Evolutionary conservation across 805 yeast genomes (phyloP).

Genomic region (Torulaspora gathmanii): DNA sequence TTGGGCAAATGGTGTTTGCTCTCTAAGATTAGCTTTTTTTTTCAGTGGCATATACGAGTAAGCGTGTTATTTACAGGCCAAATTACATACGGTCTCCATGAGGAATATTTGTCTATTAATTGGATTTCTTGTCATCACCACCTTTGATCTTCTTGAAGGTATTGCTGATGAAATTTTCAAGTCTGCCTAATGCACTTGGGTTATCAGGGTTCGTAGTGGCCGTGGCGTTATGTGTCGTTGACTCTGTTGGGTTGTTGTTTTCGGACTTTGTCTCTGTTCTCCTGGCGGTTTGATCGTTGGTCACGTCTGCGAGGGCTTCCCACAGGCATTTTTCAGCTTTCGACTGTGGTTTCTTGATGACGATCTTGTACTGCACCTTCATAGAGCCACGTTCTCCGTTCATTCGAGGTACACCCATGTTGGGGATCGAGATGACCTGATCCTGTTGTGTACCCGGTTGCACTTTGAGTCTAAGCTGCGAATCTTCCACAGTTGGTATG

Average conservation of each 20-base stretch:
- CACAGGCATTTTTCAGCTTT: conserved; percentile 83
- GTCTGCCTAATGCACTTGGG: conserved; percentile 42
- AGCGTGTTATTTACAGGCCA: conserved; percentile 4
- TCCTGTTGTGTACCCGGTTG: conserved; percentile 83
- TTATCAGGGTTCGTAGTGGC: conserved; percentile 25
- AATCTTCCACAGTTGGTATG: conserved; percentile 88
- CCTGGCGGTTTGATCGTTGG: conserved; percentile 74
- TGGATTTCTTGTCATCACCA: conserved; percentile 13
- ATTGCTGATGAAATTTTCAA: conserved; percentile 54
- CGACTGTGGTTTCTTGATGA: conserved; percentile 67
- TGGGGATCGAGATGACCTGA: conserved; percentile 67
- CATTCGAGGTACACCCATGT: conserved; percentile 76
- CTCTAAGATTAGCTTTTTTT: background rate
- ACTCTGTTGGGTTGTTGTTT: conserved; percentile 1
- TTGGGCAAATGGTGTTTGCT: background rate
- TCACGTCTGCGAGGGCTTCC: conserved; percentile 91
- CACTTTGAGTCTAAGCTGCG: conserved; percentile 67
- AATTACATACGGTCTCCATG: background rate
- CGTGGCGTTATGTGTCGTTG: conserved; percentile 5
- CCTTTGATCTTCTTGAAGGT: conserved; percentile 50
- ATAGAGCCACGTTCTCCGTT: conserved; percentile 69
- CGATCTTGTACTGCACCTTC: conserved; percentile 67
- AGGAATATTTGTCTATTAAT: conserved; percentile 1
- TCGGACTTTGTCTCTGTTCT: conserved; percentile 39
- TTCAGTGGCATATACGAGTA: conserved; percentile 1